Conservation (phyloP, 2,329 filamentous ascomycete genomes). For the Graphium sp. region DNA sequence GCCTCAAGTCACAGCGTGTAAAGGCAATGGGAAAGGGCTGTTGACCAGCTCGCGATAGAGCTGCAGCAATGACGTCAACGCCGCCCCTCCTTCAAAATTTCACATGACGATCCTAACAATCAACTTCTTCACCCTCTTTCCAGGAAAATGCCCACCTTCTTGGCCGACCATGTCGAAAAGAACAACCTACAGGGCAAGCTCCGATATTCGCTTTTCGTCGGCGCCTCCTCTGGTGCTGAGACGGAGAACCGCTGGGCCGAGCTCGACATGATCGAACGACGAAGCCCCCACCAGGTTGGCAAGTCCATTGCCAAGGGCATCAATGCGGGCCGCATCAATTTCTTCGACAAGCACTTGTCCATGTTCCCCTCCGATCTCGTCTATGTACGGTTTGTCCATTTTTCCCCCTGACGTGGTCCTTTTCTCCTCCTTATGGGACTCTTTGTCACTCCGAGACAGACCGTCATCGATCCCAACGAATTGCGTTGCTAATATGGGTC, state of each 20-base stretch:
- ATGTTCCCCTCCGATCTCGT: constrained; percentile 84
- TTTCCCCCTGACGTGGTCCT: background rate
- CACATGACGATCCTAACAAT: too few relatives aligned
- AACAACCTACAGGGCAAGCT: constrained; percentile 72
- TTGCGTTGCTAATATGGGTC: too few relatives aligned
- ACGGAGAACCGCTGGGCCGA: constrained; percentile 86
- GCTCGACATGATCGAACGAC: constrained; percentile 77
- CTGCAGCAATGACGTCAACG: background rate
- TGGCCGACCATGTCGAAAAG: constrained; percentile 80
- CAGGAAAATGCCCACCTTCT: constrained; percentile 67
- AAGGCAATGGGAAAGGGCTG: background rate
- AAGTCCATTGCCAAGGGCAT: constrained; percentile 84
- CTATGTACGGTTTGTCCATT: constrained; percentile 39
- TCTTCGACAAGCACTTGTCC: constrained; percentile 85
- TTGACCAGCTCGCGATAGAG: too few relatives aligned
- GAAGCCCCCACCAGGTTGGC: constrained; percentile 75
- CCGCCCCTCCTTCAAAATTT: too few relatives aligned
- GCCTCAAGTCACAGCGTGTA: background rate
- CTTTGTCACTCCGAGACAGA: too few relatives aligned
- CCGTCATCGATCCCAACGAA: too few relatives aligned
- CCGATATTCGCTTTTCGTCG: constrained; percentile 76
- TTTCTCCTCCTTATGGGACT: too few relatives aligned
- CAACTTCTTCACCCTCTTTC: background rate
- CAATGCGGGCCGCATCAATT: constrained; percentile 75
- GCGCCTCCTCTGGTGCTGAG: constrained; percentile 76